Evolutionary conservation across 805 yeast genomes (phyloP), one percentile per base, ranked within the genome.

Genomic region (Debaryomyces prosopidis): DNA sequence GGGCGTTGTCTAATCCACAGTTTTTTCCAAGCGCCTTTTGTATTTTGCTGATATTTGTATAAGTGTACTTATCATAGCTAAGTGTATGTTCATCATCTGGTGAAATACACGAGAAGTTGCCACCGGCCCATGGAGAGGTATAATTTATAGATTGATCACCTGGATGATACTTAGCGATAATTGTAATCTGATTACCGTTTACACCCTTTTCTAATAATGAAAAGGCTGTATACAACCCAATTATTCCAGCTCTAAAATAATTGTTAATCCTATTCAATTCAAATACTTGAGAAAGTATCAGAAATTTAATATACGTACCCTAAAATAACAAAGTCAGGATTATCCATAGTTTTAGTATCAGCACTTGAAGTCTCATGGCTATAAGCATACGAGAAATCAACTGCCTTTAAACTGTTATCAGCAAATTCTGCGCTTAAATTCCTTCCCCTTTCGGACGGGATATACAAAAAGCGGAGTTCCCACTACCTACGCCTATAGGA

Each of bases 81-180:
- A 83, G 54, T 0, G 68, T 62, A 3, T 52, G 54, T 1, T 56
- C 51, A 36, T 82, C 87, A 47, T 76, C 72, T 2, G 82, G 86
- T 0, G 87, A 76, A 39, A 85, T 83, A 39, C 70, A 50, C 16
- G 65, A 62, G 50, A 73, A 60, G 61, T 64, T 54, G 6, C 69
- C 68, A 6, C 74, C 76, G 0, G 96, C 96, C 79, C 85, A 85
- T 0, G 96, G 96, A 0, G 91, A 85, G 1, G 96, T 83, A 62
- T 84, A 88, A 40, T 79, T 71, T 46, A 79, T 79, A 3, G 89
- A 81, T 51, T 80, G 84, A 56, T 88, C 96, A 3, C 95, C 96
- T 2, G 96, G 94, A 31, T 84, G 62, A 53, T 75, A 78, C 56
- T 85, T 79, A 6, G 88, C 92, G n/a, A n/a, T n/a, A n/a, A n/a